These are phyloP conservation scores for Entonaema liquescens DNA, from an alignment of 495 filamentous ascomycete genomes.

Conservation along the genomic window DNA sequence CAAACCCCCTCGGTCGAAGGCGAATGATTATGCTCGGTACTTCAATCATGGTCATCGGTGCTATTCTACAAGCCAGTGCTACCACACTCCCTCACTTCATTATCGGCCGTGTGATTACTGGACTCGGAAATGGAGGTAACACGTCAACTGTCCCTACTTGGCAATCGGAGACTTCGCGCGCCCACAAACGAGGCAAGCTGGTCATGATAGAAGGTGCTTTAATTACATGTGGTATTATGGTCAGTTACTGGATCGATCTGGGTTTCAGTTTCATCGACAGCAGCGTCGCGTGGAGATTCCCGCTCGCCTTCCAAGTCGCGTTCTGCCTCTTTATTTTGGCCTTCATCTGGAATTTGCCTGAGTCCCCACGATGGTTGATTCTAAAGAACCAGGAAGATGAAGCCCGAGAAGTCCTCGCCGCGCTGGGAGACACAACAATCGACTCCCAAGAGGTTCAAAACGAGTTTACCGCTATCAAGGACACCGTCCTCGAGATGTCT, in stretches of 20 bases:
- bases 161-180: constrained; percentile 81
- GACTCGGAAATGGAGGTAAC: constrained; percentile 71
- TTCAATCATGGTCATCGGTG: constrained; percentile 75
- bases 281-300: constrained; percentile 77
- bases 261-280: constrained; percentile 71
- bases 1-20: constrained; percentile 74
- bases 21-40: constrained; percentile 76
- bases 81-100: constrained; percentile 70
- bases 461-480: constrained; percentile 77
- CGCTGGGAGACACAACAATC: constrained; percentile 62
- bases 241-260: constrained; percentile 81
- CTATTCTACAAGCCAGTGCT: constrained; percentile 69
- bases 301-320: constrained; percentile 75
- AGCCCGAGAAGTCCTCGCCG: constrained; percentile 68
- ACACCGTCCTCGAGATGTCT: constrained; percentile 75
- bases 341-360: constrained; percentile 72
- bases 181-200: constrained; percentile 76
- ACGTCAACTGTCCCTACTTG: constrained; percentile 73
- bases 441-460: constrained; percentile 65
- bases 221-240: constrained; percentile 75
- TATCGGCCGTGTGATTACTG: constrained; percentile 71
- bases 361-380: constrained; percentile 80
- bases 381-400: constrained; percentile 73
- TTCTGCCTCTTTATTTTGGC: constrained; percentile 69
- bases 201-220: constrained; percentile 82